Percentiles rank a stretch among this genome's conserved stretches.
phyloP scores from a whole-genome alignment of 805 yeast genomes.

The Cyberlindnera lachancei region DNA sequence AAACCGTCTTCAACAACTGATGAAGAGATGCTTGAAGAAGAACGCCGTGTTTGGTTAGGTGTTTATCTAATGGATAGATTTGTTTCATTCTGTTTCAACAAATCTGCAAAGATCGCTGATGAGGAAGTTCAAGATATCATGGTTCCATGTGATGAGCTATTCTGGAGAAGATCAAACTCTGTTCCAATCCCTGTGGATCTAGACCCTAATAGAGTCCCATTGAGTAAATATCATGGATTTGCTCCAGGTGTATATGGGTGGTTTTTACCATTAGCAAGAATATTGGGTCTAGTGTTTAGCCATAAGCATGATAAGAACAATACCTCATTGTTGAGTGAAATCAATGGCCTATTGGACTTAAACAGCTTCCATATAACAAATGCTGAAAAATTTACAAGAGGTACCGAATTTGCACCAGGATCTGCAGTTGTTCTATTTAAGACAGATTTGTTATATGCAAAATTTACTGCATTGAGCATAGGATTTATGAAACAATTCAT shows the following conservation, averaged over 20 bases:
- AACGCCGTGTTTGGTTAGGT: constrained; percentile 35
- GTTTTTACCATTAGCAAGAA: constrained; percentile 27
- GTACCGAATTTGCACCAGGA: constrained; percentile 4
- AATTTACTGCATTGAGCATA: constrained; percentile 13
- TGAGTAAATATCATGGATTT: constrained; percentile 20
- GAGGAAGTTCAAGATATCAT: constrained; percentile 23
- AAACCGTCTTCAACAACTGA: constrained; percentile 2
- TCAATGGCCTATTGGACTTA: constrained; percentile 3
- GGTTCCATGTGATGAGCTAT: constrained; percentile 27
- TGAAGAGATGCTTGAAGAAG: constrained; percentile 30
- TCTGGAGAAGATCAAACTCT: constrained; percentile 24
- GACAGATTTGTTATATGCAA: constrained; percentile 17
- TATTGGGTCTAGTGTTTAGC: constrained; percentile 25
- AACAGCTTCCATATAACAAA: constrained; percentile 2
- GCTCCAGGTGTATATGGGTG: constrained; percentile 32
- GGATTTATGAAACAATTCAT: constrained; percentile 14
- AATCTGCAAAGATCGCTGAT: constrained; percentile 26
- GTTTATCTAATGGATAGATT: constrained; percentile 32
- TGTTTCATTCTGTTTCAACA: constrained; percentile 30
- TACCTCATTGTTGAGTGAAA: not conserved
- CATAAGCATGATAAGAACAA: constrained; percentile 8
- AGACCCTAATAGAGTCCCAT: constrained; percentile 22
- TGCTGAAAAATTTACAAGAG: constrained; percentile 5
- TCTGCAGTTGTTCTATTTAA: constrained; percentile 10
- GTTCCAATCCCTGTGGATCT: constrained; percentile 23